phyloP scores from a whole-genome alignment of 176 grass and related monocot genomes.

The Echinochloa phyllopogon region DNA sequence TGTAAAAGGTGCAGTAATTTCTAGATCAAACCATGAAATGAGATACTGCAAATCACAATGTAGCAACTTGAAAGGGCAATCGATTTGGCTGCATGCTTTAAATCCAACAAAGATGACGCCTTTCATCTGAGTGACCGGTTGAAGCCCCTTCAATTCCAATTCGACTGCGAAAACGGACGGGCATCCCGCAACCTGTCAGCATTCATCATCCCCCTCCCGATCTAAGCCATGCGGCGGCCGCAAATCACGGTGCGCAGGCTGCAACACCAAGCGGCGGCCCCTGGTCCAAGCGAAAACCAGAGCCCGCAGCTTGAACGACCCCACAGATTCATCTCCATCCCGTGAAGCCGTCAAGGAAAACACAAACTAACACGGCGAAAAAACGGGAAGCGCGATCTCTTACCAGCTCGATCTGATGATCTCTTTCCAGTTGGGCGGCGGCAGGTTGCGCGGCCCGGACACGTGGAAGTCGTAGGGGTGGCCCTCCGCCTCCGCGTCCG shows the following conservation, averaged over 20 bases:
- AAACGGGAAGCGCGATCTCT: not conserved
- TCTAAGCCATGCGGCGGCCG: not conserved
- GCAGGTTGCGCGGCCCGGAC: slow-evolving; percentile 79
- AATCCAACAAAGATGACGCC: not conserved
- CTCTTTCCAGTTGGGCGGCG: slow-evolving; percentile 84
- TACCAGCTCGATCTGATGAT: slow-evolving; percentile 89
- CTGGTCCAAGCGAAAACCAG: not conserved
- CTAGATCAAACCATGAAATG: not conserved
- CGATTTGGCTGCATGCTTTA: not conserved
- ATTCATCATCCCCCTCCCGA: not conserved
- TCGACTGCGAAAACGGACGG: not conserved
- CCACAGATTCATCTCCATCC: not conserved
- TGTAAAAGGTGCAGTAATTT: not conserved
- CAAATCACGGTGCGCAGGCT: not conserved
- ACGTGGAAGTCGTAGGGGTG: slow-evolving; percentile 93
- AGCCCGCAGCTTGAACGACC: not conserved
- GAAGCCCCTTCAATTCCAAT: not conserved
- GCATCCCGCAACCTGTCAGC: not conserved
- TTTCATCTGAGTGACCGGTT: not conserved
- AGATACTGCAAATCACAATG: not conserved
- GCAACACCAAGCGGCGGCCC: slow-evolving; percentile 1
- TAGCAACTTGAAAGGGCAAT: not conserved
- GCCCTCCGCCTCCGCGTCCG: slow-evolving; percentile 52
- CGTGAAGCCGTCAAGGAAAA: not conserved
- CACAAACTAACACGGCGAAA: not conserved